phyloP scores from a whole-genome alignment of 179 eudicot species.

The Drosera spatulata region DNA sequence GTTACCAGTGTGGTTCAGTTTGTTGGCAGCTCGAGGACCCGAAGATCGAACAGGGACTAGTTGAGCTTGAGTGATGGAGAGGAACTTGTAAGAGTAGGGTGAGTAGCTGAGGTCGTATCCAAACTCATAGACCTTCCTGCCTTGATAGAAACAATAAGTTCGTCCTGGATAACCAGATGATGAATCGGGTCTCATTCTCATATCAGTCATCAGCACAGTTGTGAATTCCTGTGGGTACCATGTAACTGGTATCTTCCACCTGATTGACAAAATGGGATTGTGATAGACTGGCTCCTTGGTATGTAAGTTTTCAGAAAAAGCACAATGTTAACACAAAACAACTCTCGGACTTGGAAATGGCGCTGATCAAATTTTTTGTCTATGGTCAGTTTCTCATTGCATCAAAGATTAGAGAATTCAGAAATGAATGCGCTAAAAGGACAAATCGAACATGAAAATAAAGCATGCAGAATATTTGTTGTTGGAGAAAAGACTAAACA shows the following conservation, averaged over 20 bases:
- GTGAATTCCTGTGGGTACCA: slow-evolving; percentile 59
- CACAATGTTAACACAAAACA: background rate
- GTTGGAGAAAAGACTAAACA: too few relatives aligned
- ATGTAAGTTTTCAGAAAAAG: background rate
- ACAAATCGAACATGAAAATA: too few relatives aligned
- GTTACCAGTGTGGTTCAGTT: slow-evolving; percentile 7
- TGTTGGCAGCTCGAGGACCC: slow-evolving; percentile 9
- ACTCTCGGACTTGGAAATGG: background rate
- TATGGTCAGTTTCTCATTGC: too few relatives aligned
- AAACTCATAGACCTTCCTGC: slow-evolving; percentile 43
- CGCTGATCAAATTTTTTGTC: too few relatives aligned
- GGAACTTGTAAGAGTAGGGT: slow-evolving; percentile 25
- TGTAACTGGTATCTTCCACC: slow-evolving; percentile 65
- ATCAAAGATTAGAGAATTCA: too few relatives aligned
- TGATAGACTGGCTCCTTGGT: too few relatives aligned
- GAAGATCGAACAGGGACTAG: slow-evolving; percentile 10
- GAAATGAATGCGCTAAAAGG: too few relatives aligned
- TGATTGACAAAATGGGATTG: slow-evolving; percentile 5
- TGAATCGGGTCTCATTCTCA: slow-evolving; percentile 54
- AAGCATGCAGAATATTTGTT: too few relatives aligned
- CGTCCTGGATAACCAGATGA: slow-evolving; percentile 51
- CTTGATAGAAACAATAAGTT: slow-evolving; percentile 56
- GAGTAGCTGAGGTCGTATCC: slow-evolving; percentile 66
- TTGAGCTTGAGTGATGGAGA: slow-evolving; percentile 12
- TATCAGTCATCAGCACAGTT: slow-evolving; percentile 56